Evolutionary conservation across 73 alveolate genomes (phyloP), one percentile per base, ranked within the genome.

Genomic region (Loxodes magnus): DNA sequence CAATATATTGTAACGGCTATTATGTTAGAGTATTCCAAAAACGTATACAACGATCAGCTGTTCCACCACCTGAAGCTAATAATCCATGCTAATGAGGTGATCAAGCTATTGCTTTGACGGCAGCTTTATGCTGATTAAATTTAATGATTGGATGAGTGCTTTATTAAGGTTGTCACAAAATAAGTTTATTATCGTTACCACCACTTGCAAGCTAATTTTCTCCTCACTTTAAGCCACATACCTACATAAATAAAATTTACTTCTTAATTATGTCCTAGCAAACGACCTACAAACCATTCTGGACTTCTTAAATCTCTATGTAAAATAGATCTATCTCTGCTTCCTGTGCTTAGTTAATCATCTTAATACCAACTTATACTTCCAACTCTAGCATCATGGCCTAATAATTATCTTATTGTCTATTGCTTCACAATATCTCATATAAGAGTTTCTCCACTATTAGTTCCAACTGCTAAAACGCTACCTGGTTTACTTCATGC

Each of bases 91-190:
- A 86, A 73, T 94, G 99, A 6, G 99, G 99, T n/a, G 97, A 84
- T 98, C 99, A 94, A 3, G 99, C 99, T 6, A 94, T 84, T 6
- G 99, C 99, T 65, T 94, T 94, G 7, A 94, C 98, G 1, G 99
- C 99, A 2, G 99, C 99, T 35, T 60, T 63, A 65, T 94, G 99
- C 56, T 82, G 74, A 15, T 69, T 52, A 66, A 87, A 86, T 52
- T 84, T 77, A 58, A 49, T 62, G 19, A 83, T 73, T n/a, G 98
- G 98, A 16, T 88, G 76, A 35, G 67, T 52, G 36, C 68, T 46
- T 36, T 74, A 81, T 25, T 67, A 39, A 60, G 63, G 51, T 59
- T 81, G 77, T 99, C 99, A 95, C 5, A 95, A 79, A 42, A 78
- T 83, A 35, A 95, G 81, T 63, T 82, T 77, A 75, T 95, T 95